phyloP scores from a whole-genome alignment of 768 basidiomycete species.

The Mycena indigotica region DNA sequence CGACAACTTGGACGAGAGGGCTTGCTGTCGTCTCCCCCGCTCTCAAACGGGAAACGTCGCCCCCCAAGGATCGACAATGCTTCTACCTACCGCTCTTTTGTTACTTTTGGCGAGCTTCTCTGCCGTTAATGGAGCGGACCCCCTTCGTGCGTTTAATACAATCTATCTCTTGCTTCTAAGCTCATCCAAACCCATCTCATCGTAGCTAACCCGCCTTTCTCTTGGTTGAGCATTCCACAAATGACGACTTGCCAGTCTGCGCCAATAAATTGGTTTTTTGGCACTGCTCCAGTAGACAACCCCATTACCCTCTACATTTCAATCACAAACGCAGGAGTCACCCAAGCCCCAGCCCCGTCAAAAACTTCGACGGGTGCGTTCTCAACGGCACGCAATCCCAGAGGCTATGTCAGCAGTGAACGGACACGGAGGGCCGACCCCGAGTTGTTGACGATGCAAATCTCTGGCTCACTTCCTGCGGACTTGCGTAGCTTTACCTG shows the following conservation, averaged over 20 bases:
- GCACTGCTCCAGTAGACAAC: background rate
- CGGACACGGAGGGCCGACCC: constrained; percentile 1
- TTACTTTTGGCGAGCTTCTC: constrained; percentile 6
- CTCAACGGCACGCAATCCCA: background rate
- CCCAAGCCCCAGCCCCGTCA: constrained; percentile 1
- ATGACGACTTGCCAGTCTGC: constrained; percentile 39
- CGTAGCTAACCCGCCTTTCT: constrained; percentile 14
- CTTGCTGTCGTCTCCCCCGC: background rate
- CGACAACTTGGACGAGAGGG: background rate
- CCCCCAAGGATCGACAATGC: constrained; percentile 6
- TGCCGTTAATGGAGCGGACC: constrained; percentile 15
- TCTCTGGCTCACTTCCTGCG: background rate
- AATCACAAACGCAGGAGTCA: constrained; percentile 14
- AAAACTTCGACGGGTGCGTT: background rate
- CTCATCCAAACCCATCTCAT: constrained; percentile 6
- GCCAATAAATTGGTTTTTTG: constrained; percentile 30
- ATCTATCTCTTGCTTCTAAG: constrained; percentile 1
- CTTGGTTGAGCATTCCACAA: constrained; percentile 27
- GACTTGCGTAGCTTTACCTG: constrained; percentile 37
- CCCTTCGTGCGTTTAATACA: constrained; percentile 9
- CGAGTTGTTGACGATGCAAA: background rate
- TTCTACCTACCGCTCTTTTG: constrained; percentile 21
- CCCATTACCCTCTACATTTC: background rate
- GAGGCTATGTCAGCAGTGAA: background rate
- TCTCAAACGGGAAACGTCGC: background rate